Evolutionary conservation across 306 rosid species (phyloP).

Genomic region (Rosa chinensis): DNA sequence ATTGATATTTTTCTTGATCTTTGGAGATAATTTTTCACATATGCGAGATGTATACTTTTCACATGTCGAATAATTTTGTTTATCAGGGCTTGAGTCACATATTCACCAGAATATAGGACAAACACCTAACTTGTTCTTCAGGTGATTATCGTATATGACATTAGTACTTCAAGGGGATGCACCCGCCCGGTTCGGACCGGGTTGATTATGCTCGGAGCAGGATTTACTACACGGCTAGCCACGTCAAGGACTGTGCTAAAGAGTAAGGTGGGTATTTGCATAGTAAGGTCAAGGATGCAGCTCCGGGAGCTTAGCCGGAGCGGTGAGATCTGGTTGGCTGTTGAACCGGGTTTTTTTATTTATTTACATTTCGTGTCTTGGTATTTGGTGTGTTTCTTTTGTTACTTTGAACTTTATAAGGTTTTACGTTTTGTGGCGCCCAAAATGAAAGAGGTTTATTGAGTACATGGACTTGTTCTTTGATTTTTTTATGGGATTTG

Average conservation of each 20-base stretch:
- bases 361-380: not conserved
- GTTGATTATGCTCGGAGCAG: constrained; percentile 71
- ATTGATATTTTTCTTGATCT: too few species aligned
- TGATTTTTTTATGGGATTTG: not conserved
- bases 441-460: not conserved
- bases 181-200: constrained; percentile 80
- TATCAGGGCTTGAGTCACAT: too few species aligned
- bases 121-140: too few species aligned
- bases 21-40: too few species aligned
- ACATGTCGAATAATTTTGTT: too few species aligned
- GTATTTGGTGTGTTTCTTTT: not conserved
- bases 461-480: not conserved
- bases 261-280: constrained; percentile 88
- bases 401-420: not conserved
- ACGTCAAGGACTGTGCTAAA: constrained; percentile 79
- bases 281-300: constrained; percentile 74
- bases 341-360: not conserved
- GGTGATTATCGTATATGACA: too few species aligned
- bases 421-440: not conserved
- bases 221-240: constrained; percentile 72
- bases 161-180: constrained; percentile 42
- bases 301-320: constrained; percentile 72
- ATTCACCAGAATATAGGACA: too few species aligned
- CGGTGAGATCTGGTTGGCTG: not conserved
- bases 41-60: too few species aligned